phyloP scores from a whole-genome alignment of 208 protist species.

The Lotmaria passim region DNA sequence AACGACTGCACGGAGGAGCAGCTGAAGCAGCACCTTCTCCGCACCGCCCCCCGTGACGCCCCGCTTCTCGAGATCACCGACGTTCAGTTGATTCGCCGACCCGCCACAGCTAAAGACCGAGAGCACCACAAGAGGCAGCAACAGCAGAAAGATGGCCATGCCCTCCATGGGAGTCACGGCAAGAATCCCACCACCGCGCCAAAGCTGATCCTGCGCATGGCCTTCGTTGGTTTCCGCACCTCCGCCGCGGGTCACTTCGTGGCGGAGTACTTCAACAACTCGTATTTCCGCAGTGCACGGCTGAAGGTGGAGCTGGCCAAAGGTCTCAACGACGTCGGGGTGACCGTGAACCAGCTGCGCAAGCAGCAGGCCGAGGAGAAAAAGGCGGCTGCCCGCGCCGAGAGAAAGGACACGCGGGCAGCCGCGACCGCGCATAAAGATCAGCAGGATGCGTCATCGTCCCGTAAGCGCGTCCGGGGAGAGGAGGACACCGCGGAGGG shows the following conservation, averaged over 20 bases:
- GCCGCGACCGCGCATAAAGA: slow-evolving; percentile 7
- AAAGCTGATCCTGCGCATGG: slow-evolving; percentile 90
- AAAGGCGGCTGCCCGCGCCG: slow-evolving; percentile 8
- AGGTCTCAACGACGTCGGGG: slow-evolving; percentile 60
- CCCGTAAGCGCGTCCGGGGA: background rate
- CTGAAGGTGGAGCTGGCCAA: slow-evolving; percentile 90
- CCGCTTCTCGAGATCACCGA: slow-evolving; percentile 90
- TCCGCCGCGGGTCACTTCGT: slow-evolving; percentile 88
- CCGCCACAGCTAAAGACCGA: slow-evolving; percentile 21
- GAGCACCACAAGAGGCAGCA: slow-evolving; percentile 24
- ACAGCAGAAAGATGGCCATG: slow-evolving; percentile 21
- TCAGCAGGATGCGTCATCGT: background rate
- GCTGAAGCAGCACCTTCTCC: slow-evolving; percentile 89
- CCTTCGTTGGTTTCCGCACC: slow-evolving; percentile 95
- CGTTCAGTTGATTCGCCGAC: slow-evolving; percentile 54
- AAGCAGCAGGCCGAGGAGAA: slow-evolving; percentile 30
- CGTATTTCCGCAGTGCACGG: slow-evolving; percentile 94
- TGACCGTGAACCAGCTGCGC: slow-evolving; percentile 66
- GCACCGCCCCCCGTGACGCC: slow-evolving; percentile 69
- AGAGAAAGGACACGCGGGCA: slow-evolving; percentile 12
- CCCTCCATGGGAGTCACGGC: background rate
- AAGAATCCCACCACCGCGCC: background rate
- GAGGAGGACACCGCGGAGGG: slow-evolving; percentile 8
- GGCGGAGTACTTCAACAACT: slow-evolving; percentile 89
- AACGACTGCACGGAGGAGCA: slow-evolving; percentile 92